Percentiles rank a stretch among this genome's conserved stretches.
Conservation (phyloP, 1,284 basidiomycete genomes). For the Tylopilus sp. region DNA sequence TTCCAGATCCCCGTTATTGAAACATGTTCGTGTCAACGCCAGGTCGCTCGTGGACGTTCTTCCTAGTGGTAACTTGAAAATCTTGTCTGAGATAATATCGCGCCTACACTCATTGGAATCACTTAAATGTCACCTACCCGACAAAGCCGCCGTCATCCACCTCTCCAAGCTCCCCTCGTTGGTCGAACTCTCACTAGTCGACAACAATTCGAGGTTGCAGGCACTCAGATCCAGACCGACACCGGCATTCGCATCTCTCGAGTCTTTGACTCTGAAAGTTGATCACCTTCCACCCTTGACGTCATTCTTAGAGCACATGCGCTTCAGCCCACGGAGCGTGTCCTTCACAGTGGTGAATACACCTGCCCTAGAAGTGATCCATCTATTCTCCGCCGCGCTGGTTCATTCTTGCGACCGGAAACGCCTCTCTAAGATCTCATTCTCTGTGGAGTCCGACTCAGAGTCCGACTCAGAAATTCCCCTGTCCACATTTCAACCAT, state of each 20-base stretch:
- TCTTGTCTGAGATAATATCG: slow-evolving; percentile 32
- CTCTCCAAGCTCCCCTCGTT: slow-evolving; percentile 33
- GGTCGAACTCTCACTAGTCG: slow-evolving; percentile 25
- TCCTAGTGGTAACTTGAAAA: slow-evolving; percentile 18
- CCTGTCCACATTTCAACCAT: slow-evolving; percentile 28
- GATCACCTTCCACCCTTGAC: slow-evolving; percentile 26
- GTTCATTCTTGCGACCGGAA: slow-evolving; percentile 21
- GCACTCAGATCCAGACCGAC: slow-evolving; percentile 21
- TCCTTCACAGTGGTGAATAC: slow-evolving; percentile 24
- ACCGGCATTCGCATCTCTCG: slow-evolving; percentile 26
- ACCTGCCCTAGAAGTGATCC: slow-evolving; percentile 29
- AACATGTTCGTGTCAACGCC: neutral
- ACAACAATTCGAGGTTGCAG: slow-evolving; percentile 29
- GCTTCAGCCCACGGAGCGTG: slow-evolving; percentile 26
- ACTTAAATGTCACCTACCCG: slow-evolving; percentile 31
- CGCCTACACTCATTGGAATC: slow-evolving; percentile 27
- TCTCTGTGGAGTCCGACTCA: slow-evolving; percentile 10
- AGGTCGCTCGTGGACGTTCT: slow-evolving; percentile 9
- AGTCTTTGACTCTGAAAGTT: slow-evolving; percentile 18
- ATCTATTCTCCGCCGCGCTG: slow-evolving; percentile 33
- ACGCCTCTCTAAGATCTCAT: slow-evolving; percentile 20
- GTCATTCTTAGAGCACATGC: slow-evolving; percentile 32
- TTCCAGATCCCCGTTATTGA: slow-evolving; percentile 32
- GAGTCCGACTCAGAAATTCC: slow-evolving; percentile 13
- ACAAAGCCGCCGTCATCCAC: slow-evolving; percentile 36